Conservation (phyloP, 1,284 basidiomycete genomes). For the Ustanciosporium gigantosporum region DNA sequence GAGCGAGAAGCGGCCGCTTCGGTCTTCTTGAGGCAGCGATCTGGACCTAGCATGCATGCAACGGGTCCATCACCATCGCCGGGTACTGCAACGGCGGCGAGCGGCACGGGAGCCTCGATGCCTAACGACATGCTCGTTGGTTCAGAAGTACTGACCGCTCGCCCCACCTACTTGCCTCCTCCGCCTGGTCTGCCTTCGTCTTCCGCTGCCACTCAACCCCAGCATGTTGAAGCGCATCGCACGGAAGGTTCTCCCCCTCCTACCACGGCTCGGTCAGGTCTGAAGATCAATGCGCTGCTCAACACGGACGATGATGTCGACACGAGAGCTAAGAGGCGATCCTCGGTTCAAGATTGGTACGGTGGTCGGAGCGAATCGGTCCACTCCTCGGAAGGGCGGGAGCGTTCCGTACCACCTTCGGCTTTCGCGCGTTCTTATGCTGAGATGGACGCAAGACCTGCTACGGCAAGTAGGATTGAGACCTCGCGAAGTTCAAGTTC, state of each 20-base stretch:
- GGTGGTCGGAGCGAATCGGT: slow-evolving; percentile 6
- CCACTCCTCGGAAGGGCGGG: slow-evolving; percentile 3
- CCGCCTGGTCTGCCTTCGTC: background rate
- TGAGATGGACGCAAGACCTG: slow-evolving; percentile 14
- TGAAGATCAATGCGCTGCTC: slow-evolving; percentile 50
- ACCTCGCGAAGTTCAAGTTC: slow-evolving; percentile 5
- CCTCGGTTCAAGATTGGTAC: slow-evolving; percentile 45
- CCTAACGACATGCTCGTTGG: too few relatives aligned
- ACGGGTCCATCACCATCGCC: background rate
- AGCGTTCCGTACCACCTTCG: slow-evolving; percentile 20
- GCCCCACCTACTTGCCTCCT: background rate
- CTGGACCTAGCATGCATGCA: background rate
- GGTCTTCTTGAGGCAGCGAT: slow-evolving; percentile 29
- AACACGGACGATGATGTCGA: slow-evolving; percentile 24
- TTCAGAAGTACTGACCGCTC: too few relatives aligned
- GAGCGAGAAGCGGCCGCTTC: slow-evolving; percentile 34
- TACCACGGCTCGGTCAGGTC: slow-evolving; percentile 22
- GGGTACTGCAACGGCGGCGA: background rate
- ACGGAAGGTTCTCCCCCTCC: slow-evolving; percentile 25
- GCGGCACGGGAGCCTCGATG: background rate
- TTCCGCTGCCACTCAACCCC: background rate
- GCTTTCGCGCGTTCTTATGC: slow-evolving; percentile 4
- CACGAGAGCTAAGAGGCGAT: slow-evolving; percentile 6
- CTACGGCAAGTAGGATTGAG: slow-evolving; percentile 14
- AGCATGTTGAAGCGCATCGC: too few relatives aligned